These are phyloP conservation scores for Angomonas ambiguus DNA, from an alignment of 208 protist species.

Conservation along the genomic window DNA sequence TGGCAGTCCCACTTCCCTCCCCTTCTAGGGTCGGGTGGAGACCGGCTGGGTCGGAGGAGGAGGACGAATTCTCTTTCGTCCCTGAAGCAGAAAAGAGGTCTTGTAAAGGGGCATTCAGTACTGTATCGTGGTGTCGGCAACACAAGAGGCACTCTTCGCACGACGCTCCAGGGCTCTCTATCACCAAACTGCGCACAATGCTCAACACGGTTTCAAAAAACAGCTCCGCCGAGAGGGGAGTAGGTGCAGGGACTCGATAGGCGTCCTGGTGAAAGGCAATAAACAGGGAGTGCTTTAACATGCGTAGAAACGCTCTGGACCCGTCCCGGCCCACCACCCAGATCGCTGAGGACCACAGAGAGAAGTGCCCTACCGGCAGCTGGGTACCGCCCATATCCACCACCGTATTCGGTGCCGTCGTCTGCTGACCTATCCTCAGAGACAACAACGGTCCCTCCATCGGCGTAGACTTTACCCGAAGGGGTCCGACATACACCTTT, in stretches of 20 bases:
- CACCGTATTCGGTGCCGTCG: neutral
- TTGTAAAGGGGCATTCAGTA: neutral
- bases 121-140: conserved; percentile 10
- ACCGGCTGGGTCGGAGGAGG: no score
- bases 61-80: no score
- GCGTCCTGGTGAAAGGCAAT: conserved; percentile 48
- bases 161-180: conserved; percentile 52
- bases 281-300: conserved; percentile 78
- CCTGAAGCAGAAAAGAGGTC: no score
- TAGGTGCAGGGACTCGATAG: conserved; percentile 8
- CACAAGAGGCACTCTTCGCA: conserved; percentile 61
- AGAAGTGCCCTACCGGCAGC: neutral
- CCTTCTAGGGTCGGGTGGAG: no score
- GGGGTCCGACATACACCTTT: conserved; percentile 49
- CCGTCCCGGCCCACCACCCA: conserved; percentile 20
- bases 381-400: neutral
- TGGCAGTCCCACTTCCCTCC: no score
- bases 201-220: conserved; percentile 65
- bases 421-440: neutral
- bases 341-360: conserved; percentile 27
- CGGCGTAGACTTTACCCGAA: neutral
- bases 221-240: no score
- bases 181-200: conserved; percentile 47
- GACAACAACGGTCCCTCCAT: neutral
- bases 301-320: conserved; percentile 58